Base-by-base conservation (phyloP, 257 asterid species). In the Cynanchum wilfordii region DNA sequence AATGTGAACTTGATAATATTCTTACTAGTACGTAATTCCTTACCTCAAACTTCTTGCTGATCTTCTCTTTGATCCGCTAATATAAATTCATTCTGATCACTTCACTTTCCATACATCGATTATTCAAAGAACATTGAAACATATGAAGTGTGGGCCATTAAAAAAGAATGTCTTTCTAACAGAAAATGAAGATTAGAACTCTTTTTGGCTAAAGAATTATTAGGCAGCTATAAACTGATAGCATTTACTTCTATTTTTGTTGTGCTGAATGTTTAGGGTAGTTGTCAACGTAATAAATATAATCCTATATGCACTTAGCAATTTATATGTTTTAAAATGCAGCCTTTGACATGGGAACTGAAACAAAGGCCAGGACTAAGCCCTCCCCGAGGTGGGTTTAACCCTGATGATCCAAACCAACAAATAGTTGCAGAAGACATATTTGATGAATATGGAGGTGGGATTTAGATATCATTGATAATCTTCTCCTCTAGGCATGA, bases 351-450 rank as follows among this genome's bases (percentile, higher is more conserved):
- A 79, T 93, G 98, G 98, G 98, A 93, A 84, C 86, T 93, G 80
- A 91, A 91, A 75, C 98, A 93, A 84, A 82, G 82, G 80, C 98
- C 98, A 0, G 97, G 98, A 59, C 73, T 91, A 84, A 94, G 97
- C 79, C 99, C 99, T 66, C 97, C 97, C 25, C 96, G 82, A 55
- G 99, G 99, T 77, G 99, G 99, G 73, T 94, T 89, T 79, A 54
- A 81, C 42, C 81, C 79, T 5, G 95, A 88, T 52, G 97, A 94
- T 73, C 97, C 99, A 68, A 94, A 91, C 84, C 99, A 94, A 81
- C 99, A 94, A 85, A 94, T 94, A 79, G 99, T 94, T 79, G 97
- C 97, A 6, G 99, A 89, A 79, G 97, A 94, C 84, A 89, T 94
- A 72, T 94, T 91, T 74, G 99, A 94, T 66, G 99, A 94, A 80